phyloP scores from a whole-genome alignment of 345 rosid species.

The Moricandia arvensis region DNA sequence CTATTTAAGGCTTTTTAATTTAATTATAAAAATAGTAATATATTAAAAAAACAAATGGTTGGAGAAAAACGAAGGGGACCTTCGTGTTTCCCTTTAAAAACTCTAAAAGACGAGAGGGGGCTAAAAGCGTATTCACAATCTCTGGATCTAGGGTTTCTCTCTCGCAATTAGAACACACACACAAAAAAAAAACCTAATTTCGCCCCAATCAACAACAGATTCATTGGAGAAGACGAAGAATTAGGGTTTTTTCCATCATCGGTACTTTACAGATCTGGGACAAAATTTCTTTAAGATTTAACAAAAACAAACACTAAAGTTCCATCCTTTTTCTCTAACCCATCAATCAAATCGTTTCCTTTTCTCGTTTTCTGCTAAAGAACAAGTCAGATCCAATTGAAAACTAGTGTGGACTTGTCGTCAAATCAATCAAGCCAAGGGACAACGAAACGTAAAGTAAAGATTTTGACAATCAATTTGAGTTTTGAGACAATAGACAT shows the following conservation, averaged over 20 bases:
- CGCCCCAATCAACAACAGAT: slow-evolving; percentile 8
- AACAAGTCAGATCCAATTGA: slow-evolving; percentile 46
- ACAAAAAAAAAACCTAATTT: slow-evolving; percentile 15
- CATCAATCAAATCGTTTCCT: slow-evolving; percentile 4
- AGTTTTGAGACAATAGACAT: slow-evolving; percentile 33
- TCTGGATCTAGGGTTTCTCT: slow-evolving; percentile 67
- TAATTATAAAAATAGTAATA: not conserved
- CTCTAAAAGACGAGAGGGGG: not conserved
- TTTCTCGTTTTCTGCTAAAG: slow-evolving; percentile 13
- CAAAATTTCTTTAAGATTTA: slow-evolving; percentile 1
- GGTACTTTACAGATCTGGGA: too few relatives aligned
- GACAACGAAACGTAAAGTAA: slow-evolving; percentile 12
- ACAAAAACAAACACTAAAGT: slow-evolving; percentile 22
- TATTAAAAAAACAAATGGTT: slow-evolving; percentile 21
- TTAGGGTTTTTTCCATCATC: slow-evolving; percentile 19
- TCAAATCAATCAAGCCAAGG: not conserved
- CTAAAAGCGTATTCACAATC: slow-evolving; percentile 34
- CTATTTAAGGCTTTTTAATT: not conserved
- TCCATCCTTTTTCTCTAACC: slow-evolving; percentile 16
- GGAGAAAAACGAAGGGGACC: slow-evolving; percentile 2
- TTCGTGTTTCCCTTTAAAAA: slow-evolving; percentile 28
- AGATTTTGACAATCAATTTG: slow-evolving; percentile 27
- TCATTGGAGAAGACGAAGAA: slow-evolving; percentile 30
- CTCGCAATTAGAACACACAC: slow-evolving; percentile 15
- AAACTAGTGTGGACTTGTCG: slow-evolving; percentile 29